phyloP scores from a whole-genome alignment of 2,329 filamentous ascomycete genomes.

The Penicillium sp. region DNA sequence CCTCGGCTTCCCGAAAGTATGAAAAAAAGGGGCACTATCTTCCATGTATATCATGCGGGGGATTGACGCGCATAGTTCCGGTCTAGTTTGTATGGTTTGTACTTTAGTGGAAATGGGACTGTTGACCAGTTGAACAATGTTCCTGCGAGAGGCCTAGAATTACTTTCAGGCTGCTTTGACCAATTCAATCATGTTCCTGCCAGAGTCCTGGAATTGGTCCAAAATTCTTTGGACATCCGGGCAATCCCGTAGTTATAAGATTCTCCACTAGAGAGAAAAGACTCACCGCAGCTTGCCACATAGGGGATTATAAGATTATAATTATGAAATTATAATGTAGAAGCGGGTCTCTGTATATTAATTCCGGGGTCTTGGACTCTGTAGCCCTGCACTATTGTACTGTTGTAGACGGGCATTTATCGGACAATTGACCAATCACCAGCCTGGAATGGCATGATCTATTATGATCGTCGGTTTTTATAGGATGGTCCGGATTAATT shows the following conservation, averaged over 20 bases:
- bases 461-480: conserved; percentile 15
- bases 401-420: conserved; percentile 29
- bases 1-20: conserved; percentile 5
- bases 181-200: neutral
- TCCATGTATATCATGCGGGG: neutral
- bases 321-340: neutral
- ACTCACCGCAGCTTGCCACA: conserved; percentile 13
- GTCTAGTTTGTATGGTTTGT: neutral
- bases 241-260: conserved; percentile 3
- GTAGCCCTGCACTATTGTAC: neutral
- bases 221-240: neutral
- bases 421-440: conserved; percentile 30
- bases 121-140: neutral
- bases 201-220: neutral
- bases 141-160: neutral
- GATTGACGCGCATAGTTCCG: neutral
- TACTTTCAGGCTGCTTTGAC: too few species aligned
- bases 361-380: neutral
- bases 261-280: conserved; percentile 19
- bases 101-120: neutral
- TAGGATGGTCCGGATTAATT: neutral
- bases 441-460: conserved; percentile 13
- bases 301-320: neutral
- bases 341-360: neutral
- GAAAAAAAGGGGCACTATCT: neutral